Base-by-base conservation (phyloP, 306 rosid genomes). In the Casuarina equisetifolia region DNA sequence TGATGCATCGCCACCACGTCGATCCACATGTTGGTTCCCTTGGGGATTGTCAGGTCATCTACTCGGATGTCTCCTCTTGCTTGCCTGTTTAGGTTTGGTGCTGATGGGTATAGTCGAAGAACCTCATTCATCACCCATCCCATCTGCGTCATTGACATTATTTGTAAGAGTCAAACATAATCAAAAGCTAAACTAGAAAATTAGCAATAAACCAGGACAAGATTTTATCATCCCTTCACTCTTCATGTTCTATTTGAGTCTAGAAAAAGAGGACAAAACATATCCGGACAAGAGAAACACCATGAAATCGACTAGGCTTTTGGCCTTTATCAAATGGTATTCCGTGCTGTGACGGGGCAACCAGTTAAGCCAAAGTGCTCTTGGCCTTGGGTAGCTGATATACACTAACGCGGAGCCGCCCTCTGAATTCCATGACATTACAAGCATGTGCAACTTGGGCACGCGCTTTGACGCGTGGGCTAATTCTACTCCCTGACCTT, bases 71-170 rank as follows among this genome's bases (percentile, higher is more conserved):
- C 90, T 55, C 80, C 87, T 80, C 84, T 89, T 0, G 91, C 96
- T 85, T 94, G 97, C 79, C 98, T 91, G 62, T 91, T 94, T 61
- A 88, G 89, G 79, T 94, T 94, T 62, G 98, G 98, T 25, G 98
- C 88, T 5, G 98, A 76, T 39, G 98, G 96, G 73, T 94, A 94
- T 3, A 94, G 87, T 35, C 98, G 85, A 32, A 94, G 78, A 38
- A 81, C 92, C 81, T 94, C 97, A 73, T 88, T 94, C 92, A 89
- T 84, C 80, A 94, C 97, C 90, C 96, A 94, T 73, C 90, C 96
- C 97, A 94, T 91, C 98, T 94, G 86, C 84, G 88, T 16, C 8
- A 61, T 38, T 36, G 3, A 25, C 70, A 39, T 16, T 12, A 46
- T 25, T 49, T 2, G 16, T 19, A 16, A 46, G 11, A 71, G 38